phyloP scores from a whole-genome alignment of 805 yeast genomes.

The Kluyveromyces siamensis region DNA sequence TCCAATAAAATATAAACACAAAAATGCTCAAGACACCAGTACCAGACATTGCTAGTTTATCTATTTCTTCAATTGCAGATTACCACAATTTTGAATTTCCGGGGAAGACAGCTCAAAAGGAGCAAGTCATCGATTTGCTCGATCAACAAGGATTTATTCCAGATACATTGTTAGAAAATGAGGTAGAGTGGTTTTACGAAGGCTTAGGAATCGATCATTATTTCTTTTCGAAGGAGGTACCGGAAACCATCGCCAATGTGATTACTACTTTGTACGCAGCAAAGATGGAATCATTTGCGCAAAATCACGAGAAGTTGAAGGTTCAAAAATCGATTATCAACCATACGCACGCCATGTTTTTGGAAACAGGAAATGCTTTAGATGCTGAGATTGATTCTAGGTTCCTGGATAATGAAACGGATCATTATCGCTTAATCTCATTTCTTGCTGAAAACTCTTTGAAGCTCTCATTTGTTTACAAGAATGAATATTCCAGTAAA shows the following conservation, averaged over 20 bases:
- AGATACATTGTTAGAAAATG: constrained; percentile 72
- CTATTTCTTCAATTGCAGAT: constrained; percentile 44
- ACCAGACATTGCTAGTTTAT: constrained; percentile 34
- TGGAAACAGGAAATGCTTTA: constrained; percentile 57
- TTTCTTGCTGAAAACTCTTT: constrained; percentile 28
- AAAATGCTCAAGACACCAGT: constrained; percentile 1
- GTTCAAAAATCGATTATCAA: constrained; percentile 74
- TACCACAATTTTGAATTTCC: constrained; percentile 69
- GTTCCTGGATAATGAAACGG: constrained; percentile 53
- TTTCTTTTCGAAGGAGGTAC: constrained; percentile 79
- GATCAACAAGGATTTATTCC: constrained; percentile 87
- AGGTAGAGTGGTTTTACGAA: constrained; percentile 84
- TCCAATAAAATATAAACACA: no score
- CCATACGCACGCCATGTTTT: constrained; percentile 83
- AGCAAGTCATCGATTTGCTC: constrained; percentile 68
- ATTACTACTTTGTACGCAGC: constrained; percentile 88
- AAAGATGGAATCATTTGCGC: constrained; percentile 79
- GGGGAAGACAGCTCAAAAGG: constrained; percentile 75
- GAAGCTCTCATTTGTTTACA: constrained; percentile 56
- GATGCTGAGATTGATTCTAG: constrained; percentile 75
- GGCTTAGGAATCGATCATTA: constrained; percentile 85
- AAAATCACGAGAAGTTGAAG: constrained; percentile 36
- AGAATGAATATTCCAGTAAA: constrained; percentile 42
- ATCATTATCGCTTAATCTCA: constrained; percentile 69
- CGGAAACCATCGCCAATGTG: constrained; percentile 71